A percentile compares a stretch with the other conserved stretches of the same genome.
phyloP scores from a whole-genome alignment of 2,329 filamentous ascomycete species.

The Ceratocystis harringtonii region DNA sequence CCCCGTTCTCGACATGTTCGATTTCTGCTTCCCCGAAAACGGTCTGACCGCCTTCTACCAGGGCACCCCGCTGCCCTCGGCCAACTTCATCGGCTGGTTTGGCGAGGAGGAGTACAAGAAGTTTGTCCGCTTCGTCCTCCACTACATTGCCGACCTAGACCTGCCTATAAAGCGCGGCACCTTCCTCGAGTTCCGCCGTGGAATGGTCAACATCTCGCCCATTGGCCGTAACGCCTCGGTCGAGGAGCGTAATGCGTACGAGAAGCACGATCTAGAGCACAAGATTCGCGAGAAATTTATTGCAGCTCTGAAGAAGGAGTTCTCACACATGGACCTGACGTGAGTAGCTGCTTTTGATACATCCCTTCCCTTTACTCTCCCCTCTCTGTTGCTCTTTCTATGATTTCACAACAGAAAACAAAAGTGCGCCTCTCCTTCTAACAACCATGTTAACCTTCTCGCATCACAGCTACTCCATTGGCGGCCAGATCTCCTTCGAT shows the following conservation, averaged over 20 bases:
- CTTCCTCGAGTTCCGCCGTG: slow-evolving; percentile 78
- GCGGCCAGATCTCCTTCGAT: slow-evolving; percentile 95
- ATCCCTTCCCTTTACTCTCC: slow-evolving; percentile 7
- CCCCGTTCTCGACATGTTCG: slow-evolving; percentile 74
- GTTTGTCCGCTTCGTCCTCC: slow-evolving; percentile 59
- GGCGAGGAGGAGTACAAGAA: slow-evolving; percentile 73
- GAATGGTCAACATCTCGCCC: slow-evolving; percentile 78
- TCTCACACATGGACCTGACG: slow-evolving; percentile 72
- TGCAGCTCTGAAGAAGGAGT: slow-evolving; percentile 59
- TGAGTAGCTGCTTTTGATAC: slow-evolving; percentile 32
- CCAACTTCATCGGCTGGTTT: slow-evolving; percentile 82
- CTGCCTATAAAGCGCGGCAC: slow-evolving; percentile 72
- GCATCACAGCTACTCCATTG: slow-evolving; percentile 62
- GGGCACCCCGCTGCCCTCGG: slow-evolving; percentile 58
- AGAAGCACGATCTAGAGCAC: slow-evolving; percentile 64
- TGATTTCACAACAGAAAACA: neutral
- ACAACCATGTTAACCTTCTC: neutral
- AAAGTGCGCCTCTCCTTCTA: neutral
- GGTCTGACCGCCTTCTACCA: slow-evolving; percentile 81
- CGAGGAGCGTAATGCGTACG: slow-evolving; percentile 67
- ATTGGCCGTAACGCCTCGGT: slow-evolving; percentile 73
- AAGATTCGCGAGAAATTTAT: slow-evolving; percentile 67
- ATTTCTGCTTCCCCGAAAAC: slow-evolving; percentile 97
- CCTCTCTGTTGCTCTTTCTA: slow-evolving; percentile 10
- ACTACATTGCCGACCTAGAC: slow-evolving; percentile 72